Conservation (phyloP, 2,329 filamentous ascomycete species). For the Lecanicillium sp. region DNA sequence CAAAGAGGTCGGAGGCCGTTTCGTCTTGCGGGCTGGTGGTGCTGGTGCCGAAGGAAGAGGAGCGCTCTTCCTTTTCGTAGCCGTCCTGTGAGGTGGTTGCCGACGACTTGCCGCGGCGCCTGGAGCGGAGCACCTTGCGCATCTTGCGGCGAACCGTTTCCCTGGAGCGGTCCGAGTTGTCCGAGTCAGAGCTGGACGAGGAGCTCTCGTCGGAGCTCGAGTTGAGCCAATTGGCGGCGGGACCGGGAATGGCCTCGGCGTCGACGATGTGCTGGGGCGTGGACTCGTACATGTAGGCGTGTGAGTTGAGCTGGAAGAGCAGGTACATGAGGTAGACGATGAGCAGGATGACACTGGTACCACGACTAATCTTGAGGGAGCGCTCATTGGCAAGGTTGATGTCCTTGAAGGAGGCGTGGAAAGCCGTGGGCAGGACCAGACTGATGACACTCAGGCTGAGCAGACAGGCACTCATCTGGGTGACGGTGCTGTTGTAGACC, state of each 20-base stretch:
- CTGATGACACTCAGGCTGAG: slow-evolving; percentile 88
- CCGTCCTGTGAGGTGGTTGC: slow-evolving; percentile 61
- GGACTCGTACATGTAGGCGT: slow-evolving; percentile 86
- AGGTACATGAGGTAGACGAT: slow-evolving; percentile 80
- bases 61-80: slow-evolving; percentile 28
- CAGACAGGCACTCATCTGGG: slow-evolving; percentile 91
- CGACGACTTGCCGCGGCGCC: slow-evolving; percentile 72
- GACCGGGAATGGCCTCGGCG: slow-evolving; percentile 80
- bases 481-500: slow-evolving; percentile 92
- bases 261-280: slow-evolving; percentile 91
- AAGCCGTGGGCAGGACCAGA: slow-evolving; percentile 81
- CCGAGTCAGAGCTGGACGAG: slow-evolving; percentile 63
- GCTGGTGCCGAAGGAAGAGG: slow-evolving; percentile 37
- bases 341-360: slow-evolving; percentile 78
- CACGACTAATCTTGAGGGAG: slow-evolving; percentile 80
- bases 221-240: slow-evolving; percentile 75
- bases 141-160: slow-evolving; percentile 68
- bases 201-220: slow-evolving; percentile 51
- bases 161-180: slow-evolving; percentile 48
- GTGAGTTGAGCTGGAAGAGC: slow-evolving; percentile 85
- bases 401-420: slow-evolving; percentile 78
- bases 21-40: slow-evolving; percentile 32
- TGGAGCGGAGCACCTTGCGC: slow-evolving; percentile 65
- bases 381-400: slow-evolving; percentile 55
- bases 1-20: slow-evolving; percentile 31